These are phyloP conservation scores for Nitzschia sp. DNA, from an alignment of 108 stramenopile genomes.

Conservation along the genomic window DNA sequence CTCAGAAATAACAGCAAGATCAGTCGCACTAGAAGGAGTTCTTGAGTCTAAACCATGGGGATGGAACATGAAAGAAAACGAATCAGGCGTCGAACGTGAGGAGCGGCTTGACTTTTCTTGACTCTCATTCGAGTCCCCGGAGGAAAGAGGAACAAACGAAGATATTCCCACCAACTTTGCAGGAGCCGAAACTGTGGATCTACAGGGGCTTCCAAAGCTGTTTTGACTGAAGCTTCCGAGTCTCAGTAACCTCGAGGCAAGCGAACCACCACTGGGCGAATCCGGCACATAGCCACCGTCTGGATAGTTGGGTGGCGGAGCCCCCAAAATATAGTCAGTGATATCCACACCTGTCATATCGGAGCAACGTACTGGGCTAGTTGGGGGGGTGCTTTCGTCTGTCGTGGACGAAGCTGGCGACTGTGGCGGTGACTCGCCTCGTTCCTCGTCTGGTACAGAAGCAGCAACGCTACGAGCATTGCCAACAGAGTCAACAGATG, in stretches of 20 bases:
- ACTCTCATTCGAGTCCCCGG: background rate
- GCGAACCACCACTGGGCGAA: background rate
- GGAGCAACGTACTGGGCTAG: conserved; percentile 5
- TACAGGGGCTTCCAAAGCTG: background rate
- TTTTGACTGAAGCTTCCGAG: background rate
- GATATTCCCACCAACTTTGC: background rate
- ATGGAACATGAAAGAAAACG: background rate
- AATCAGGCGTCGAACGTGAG: background rate
- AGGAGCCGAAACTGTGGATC: conserved; percentile 12
- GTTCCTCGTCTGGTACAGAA: background rate
- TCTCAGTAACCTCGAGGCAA: conserved; percentile 1
- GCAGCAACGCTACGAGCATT: background rate
- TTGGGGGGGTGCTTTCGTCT: background rate
- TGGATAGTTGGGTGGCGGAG: background rate
- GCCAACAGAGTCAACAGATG: background rate
- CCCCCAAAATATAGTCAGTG: conserved; percentile 19
- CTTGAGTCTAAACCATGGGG: background rate
- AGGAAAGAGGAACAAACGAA: background rate
- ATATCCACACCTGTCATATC: conserved; percentile 13
- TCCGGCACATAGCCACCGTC: too few species aligned
- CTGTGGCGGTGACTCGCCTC: conserved; percentile 1
- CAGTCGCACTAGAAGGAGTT: background rate
- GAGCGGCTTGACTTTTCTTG: conserved; percentile 10
- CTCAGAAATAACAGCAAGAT: conserved; percentile 5
- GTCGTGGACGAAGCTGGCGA: conserved; percentile 7